Evolutionary conservation across 805 yeast species (phyloP), one percentile per base, ranked within the genome.

Genomic region (Saccharomycopsis javanensis): DNA sequence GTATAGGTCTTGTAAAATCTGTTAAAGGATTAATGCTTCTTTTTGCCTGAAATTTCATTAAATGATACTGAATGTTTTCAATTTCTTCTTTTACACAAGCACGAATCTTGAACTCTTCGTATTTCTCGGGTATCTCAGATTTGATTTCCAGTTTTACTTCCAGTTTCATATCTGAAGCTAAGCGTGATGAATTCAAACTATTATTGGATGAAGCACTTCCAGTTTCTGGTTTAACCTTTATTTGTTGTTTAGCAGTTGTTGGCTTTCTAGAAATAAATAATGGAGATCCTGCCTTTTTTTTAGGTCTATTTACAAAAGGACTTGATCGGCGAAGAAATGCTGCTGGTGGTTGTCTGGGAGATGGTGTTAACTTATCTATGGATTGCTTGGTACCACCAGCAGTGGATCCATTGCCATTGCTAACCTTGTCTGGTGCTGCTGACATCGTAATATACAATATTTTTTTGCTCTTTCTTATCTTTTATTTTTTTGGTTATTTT

Each of bases 1-100:
- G 75, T 18, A 91, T 84, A 0, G 99, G 99, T 59, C 79, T 79
- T 57, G 82, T 83, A 68, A 92, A 94, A 60, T 83, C 82, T 35
- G 74, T 72, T 42, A 75, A 71, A 10, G 94, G 92, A 61, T 88
- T 88, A 35, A 94, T 85, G 50, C 79, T 77, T 64, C 80, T 79
- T 59, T 82, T 81, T 34, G 86, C 77, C 65, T 86, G 95, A 66
- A 92, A 89, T 69, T 85, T 85, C 71, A 91, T 69, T 25, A 92
- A 78, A 68, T 92, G 97, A 61, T 83, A 85, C 59, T 95, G 78
- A 53, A 84, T 77, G 60, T 85, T 86, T 51, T 80, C 82, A 33
- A 88, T 69, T 55, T 88, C 96, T 50, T 83, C 83, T 56, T 75
- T 72, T 0, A 88, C 76, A 63, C 92, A 86, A 11, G 94, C 86